Evolutionary conservation across 2,329 filamentous ascomycete species (phyloP), one percentile per base, ranked within the genome.

Genomic region (Parascedosporium putredinis): DNA sequence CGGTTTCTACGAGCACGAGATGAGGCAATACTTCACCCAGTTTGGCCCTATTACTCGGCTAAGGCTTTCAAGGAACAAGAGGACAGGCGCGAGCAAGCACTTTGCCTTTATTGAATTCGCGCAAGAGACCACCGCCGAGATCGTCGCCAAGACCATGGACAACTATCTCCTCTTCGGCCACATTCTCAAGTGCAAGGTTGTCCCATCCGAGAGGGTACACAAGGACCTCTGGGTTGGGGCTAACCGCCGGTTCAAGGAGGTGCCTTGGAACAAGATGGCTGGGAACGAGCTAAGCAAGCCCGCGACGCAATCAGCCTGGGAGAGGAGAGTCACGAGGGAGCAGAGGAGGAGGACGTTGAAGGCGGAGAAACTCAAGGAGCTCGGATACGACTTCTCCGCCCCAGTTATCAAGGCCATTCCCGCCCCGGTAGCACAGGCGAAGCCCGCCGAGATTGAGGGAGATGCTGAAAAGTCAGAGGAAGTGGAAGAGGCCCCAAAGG

Each of bases 111-210:
- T 98, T 61, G 88, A 98, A 68, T 98, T 98, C 61, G 71, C 75
- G 29, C 83, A 88, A 51, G 86, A 89, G 45, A 69, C 67, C 55
- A 78, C 77, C n/a, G 91, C 93, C 34, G 84, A 88, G 59, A 89
- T 97, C 58, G 91, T 95, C 25, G 84, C 88, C 46, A 87, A 89
- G 70, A 95, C 93, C 20, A 98, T 98, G 93, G 81, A 96, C 74
- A 94, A 90, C 69, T 98, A 98, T 68, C 80, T 97, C 34, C 77
- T 98, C 62, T 97, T 95, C 65, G 88, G 88, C 5, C 91, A 96
- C 64, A 86, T 97, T 54, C 74, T 98, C 58, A 91, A 94, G 67
- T 91, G 90, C 67, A 86, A 88, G 63, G 72, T 82, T 22, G 78
- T 96, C 3, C 80, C 87, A 3, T 71, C 80, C 51, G 87, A 86